Conservation (phyloP, 257 asterid species). For the Ophiorrhiza pumila region DNA sequence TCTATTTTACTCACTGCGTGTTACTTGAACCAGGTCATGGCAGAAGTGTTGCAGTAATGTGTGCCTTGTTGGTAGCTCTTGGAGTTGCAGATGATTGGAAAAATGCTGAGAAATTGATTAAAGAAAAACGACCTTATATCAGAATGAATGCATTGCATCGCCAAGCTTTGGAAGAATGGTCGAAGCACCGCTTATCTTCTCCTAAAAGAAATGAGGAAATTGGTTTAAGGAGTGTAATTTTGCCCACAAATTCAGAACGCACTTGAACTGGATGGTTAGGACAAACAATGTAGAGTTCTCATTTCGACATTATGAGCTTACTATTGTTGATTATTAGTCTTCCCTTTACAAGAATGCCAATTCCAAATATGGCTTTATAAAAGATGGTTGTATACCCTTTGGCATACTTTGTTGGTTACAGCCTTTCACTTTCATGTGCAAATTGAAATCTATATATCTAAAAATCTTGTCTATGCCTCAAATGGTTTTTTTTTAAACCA, state of each 20-base stretch:
- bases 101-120: constrained; percentile 70
- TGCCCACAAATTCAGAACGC: constrained; percentile 20
- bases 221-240: constrained; percentile 25
- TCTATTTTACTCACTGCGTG: constrained; percentile 5
- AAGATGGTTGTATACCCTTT: too few relatives aligned
- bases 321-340: too few relatives aligned
- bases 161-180: constrained; percentile 88
- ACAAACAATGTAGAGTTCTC: too few relatives aligned
- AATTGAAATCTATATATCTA: too few relatives aligned
- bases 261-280: constrained; percentile 11
- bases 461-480: too few relatives aligned
- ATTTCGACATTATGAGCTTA: too few relatives aligned
- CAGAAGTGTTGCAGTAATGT: constrained; percentile 90
- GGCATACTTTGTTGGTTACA: too few relatives aligned
- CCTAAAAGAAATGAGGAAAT: constrained; percentile 33
- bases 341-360: too few relatives aligned
- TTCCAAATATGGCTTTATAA: too few relatives aligned
- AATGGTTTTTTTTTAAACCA: too few relatives aligned
- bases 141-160: constrained; percentile 75
- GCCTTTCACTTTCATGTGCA: too few relatives aligned
- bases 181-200: constrained; percentile 55
- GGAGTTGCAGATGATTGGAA: constrained; percentile 95
- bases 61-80: constrained; percentile 85
- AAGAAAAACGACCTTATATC: constrained; percentile 66
- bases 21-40: constrained; percentile 62